Evolutionary conservation across 2,329 filamentous ascomycete species (phyloP).

Genomic region (Diaporthe eres): DNA sequence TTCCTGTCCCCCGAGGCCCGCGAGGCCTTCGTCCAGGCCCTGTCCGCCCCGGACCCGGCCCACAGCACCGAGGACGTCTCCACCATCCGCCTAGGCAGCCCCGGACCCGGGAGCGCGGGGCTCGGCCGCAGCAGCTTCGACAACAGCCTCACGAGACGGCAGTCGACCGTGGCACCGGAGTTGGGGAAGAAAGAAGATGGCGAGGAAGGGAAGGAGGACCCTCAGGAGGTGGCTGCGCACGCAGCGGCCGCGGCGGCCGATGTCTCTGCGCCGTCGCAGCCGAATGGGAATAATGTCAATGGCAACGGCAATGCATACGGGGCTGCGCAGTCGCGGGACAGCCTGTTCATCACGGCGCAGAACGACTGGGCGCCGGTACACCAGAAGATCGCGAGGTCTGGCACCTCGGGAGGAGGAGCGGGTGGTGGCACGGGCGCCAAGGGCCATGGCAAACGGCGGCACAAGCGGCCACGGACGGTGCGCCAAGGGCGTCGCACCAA

Average conservation of each 20-base stretch:
- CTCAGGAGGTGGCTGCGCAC: slow-evolving; percentile 54
- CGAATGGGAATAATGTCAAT: slow-evolving; percentile 25
- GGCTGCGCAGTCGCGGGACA: slow-evolving; percentile 38
- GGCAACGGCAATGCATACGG: slow-evolving; percentile 38
- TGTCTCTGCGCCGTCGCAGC: slow-evolving; percentile 42
- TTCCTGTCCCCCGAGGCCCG: slow-evolving; percentile 83
- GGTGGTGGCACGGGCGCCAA: slow-evolving; percentile 55
- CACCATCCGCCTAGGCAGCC: slow-evolving; percentile 58
- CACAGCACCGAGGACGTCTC: slow-evolving; percentile 71
- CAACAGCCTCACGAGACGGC: slow-evolving; percentile 55
- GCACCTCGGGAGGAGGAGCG: slow-evolving; percentile 13
- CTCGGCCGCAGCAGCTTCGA: slow-evolving; percentile 55
- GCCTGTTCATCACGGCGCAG: slow-evolving; percentile 84
- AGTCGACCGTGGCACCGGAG: slow-evolving; percentile 51
- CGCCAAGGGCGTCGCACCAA: slow-evolving; percentile 72
- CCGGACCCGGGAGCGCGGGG: slow-evolving; percentile 50
- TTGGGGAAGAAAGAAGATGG: slow-evolving; percentile 46
- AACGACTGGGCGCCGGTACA: slow-evolving; percentile 97
- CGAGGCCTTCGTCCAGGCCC: slow-evolving; percentile 82
- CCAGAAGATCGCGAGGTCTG: slow-evolving; percentile 67
- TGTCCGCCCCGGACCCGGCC: slow-evolving; percentile 84
- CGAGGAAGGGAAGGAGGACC: slow-evolving; percentile 45
- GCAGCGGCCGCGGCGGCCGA: slow-evolving; percentile 57
- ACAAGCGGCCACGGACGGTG: slow-evolving; percentile 49
- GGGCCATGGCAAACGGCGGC: slow-evolving; percentile 55